Conservation (phyloP, 345 rosid genomes). For the Noccaea caerulescens region DNA sequence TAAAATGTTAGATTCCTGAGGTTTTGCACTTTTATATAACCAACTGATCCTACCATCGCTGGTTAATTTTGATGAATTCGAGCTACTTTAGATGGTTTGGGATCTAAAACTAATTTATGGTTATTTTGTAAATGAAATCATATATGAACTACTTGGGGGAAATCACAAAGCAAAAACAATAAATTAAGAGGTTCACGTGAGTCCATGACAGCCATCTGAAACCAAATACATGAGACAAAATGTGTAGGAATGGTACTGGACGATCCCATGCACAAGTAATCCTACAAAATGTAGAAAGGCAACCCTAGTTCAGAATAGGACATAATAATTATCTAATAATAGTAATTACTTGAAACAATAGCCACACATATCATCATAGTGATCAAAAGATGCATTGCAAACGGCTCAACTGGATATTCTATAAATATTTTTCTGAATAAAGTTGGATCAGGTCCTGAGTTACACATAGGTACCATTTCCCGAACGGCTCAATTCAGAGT, state of each 20-base stretch:
- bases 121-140: neutral
- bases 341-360: neutral
- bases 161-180: slow-evolving; percentile 2
- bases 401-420: neutral
- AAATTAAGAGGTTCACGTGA: slow-evolving; percentile 37
- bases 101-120: neutral
- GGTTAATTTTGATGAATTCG: neutral
- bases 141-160: too few relatives aligned
- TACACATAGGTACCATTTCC: too few relatives aligned
- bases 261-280: slow-evolving; percentile 28
- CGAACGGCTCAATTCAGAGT: too few relatives aligned
- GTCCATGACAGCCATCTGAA: slow-evolving; percentile 17
- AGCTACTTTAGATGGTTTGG: neutral
- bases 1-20: neutral
- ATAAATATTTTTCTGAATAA: too few relatives aligned
- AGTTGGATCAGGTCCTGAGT: too few relatives aligned
- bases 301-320: slow-evolving; percentile 18
- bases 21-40: neutral
- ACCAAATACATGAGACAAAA: slow-evolving; percentile 37
- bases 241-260: slow-evolving; percentile 29
- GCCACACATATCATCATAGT: slow-evolving; percentile 25
- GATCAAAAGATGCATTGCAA: slow-evolving; percentile 1
- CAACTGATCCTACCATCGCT: neutral
- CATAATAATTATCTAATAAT: neutral
- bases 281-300: neutral